Conservation (phyloP, 257 asterid genomes). For the Rubia yunnanensis region DNA sequence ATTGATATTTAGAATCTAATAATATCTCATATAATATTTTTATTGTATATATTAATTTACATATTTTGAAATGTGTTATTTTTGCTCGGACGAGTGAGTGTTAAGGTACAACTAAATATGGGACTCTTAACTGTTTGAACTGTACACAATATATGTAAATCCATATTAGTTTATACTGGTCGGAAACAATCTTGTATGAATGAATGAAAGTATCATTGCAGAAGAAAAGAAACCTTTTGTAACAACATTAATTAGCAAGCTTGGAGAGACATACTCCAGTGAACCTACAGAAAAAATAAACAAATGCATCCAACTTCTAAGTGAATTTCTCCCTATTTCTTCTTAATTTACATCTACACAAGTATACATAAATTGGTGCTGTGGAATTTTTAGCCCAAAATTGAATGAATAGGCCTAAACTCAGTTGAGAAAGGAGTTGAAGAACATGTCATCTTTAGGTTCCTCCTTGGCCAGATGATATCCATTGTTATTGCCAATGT, state of each 20-base stretch:
- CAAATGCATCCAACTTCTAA: conserved; percentile 16
- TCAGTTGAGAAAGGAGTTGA: conserved; percentile 56
- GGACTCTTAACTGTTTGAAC: too few relatives aligned
- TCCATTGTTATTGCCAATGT: conserved; percentile 13
- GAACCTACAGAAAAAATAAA: conserved; percentile 22
- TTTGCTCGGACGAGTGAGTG: too few relatives aligned
- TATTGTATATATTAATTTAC: too few relatives aligned
- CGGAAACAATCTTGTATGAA: background rate
- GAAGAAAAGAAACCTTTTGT: background rate
- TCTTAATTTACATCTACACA: conserved; percentile 18
- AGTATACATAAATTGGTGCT: conserved; percentile 4
- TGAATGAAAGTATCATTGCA: background rate
- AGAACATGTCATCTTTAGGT: conserved; percentile 67
- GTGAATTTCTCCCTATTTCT: background rate
- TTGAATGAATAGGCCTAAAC: background rate
- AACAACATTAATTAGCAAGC: conserved; percentile 2
- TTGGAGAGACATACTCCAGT: conserved; percentile 1
- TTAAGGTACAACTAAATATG: too few relatives aligned
- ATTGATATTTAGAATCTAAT: too few relatives aligned
- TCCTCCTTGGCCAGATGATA: conserved; percentile 54
- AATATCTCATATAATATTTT: too few relatives aligned
- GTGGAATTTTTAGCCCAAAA: background rate
- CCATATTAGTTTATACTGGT: too few relatives aligned
- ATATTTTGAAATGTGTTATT: too few relatives aligned
- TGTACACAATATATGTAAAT: too few relatives aligned